These are phyloP conservation scores for Evansstolkia leycettana DNA, from an alignment of 495 filamentous ascomycete species.

Conservation along the genomic window DNA sequence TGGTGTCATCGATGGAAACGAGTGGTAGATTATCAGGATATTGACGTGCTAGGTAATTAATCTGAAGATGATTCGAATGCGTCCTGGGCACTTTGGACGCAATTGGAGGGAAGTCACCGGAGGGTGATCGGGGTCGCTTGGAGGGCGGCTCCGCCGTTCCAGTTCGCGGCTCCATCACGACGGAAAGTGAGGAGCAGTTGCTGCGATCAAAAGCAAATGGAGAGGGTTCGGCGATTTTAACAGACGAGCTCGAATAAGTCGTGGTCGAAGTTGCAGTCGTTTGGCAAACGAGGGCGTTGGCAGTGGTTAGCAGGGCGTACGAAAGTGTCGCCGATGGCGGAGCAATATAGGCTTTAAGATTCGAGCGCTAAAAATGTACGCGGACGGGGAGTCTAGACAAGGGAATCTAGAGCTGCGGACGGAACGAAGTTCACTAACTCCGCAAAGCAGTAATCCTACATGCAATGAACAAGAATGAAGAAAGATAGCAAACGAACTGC, in stretches of 20 bases:
- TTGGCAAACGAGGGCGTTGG: not conserved
- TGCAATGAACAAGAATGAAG: too few species aligned
- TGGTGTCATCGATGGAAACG: conserved; percentile 44
- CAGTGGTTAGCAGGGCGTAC: not conserved
- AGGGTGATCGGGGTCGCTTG: conserved; percentile 53
- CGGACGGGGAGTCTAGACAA: conserved; percentile 3
- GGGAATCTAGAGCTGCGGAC: conserved; percentile 5
- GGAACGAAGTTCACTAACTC: not conserved
- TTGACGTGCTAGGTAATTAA: conserved; percentile 70
- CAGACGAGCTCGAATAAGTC: not conserved
- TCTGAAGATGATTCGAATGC: conserved; percentile 50
- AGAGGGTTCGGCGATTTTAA: conserved; percentile 2
- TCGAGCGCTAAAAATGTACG: not conserved
- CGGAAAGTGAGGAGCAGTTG: conserved; percentile 2
- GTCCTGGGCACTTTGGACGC: conserved; percentile 43
- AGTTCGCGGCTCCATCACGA: conserved; percentile 29
- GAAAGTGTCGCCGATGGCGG: conserved; percentile 17
- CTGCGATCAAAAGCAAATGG: conserved; percentile 9
- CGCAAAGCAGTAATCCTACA: too few species aligned
- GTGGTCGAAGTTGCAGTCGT: not conserved
- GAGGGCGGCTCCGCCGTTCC: conserved; percentile 25
- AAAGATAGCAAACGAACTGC: too few species aligned
- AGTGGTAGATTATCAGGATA: conserved; percentile 49
- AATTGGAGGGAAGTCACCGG: conserved; percentile 29
- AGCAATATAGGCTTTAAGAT: conserved; percentile 4